Percentiles rank a stretch among this genome's conserved stretches.
Conservation (phyloP, 2,329 filamentous ascomycete species). For the Fusarium staphyleae region DNA sequence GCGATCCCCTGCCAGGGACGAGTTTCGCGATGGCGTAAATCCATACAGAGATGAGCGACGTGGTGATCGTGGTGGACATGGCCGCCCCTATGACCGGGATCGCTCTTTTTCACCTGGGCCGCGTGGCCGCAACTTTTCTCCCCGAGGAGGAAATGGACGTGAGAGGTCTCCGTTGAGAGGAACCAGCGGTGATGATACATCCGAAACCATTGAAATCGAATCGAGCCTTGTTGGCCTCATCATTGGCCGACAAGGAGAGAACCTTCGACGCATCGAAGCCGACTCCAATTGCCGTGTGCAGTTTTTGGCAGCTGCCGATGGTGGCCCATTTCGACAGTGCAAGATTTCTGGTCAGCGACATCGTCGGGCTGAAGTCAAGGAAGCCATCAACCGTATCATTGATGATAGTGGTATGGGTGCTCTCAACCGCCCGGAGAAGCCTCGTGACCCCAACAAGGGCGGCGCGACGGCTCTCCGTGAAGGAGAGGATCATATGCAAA, state of each 20-base stretch:
- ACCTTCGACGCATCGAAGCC: constrained; percentile 81
- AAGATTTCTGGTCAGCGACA: constrained; percentile 79
- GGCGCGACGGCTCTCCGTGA: constrained; percentile 67
- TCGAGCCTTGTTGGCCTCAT: constrained; percentile 87
- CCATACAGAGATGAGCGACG: constrained; percentile 87
- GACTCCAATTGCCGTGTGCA: constrained; percentile 86
- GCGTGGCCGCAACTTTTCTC: constrained; percentile 66
- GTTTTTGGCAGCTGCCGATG: constrained; percentile 80
- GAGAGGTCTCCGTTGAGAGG: constrained; percentile 66
- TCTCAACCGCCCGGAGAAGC: constrained; percentile 54
- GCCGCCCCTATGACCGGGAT: constrained; percentile 61
- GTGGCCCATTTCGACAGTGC: constrained; percentile 79
- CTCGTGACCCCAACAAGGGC: constrained; percentile 49
- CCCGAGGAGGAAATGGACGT: constrained; percentile 60
- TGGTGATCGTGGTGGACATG: constrained; percentile 55
- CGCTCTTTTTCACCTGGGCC: constrained; percentile 75
- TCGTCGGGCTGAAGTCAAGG: constrained; percentile 78
- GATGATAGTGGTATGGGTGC: constrained; percentile 71
- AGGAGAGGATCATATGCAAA: constrained; percentile 85
- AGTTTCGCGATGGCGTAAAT: constrained; percentile 78
- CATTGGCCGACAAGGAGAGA: constrained; percentile 90
- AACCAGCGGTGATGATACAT: constrained; percentile 65
- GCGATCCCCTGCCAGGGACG: constrained; percentile 76
- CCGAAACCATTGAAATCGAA: constrained; percentile 86
- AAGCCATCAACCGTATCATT: constrained; percentile 86